Percentiles rank a stretch among this genome's conserved stretches.
Evolutionary conservation across 345 rosid genomes (phyloP).

Genomic region (Brassica carinata): DNA sequence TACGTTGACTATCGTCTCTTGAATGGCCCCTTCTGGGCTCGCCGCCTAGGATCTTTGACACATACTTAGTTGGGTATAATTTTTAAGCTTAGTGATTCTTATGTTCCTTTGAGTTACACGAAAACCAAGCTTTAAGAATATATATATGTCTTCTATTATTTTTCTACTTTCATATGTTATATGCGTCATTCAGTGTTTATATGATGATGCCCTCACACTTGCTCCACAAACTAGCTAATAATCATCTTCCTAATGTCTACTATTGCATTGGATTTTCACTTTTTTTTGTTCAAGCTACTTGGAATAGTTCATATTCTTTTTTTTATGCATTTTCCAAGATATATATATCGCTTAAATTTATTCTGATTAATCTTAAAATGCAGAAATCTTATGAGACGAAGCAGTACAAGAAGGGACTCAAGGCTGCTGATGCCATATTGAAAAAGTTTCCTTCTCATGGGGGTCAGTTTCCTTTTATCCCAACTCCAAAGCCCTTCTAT

Average conservation of each 20-base stretch:
- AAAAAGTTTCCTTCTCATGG: constrained; percentile 99
- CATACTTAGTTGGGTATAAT: neutral
- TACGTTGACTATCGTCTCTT: neutral
- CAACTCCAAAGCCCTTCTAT: neutral
- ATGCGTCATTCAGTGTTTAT: constrained; percentile 1
- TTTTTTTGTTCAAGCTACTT: neutral
- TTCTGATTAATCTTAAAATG: constrained; percentile 24
- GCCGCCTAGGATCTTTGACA: constrained; percentile 1
- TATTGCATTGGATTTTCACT: neutral
- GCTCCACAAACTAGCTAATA: neutral
- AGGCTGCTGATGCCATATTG: constrained; percentile 97
- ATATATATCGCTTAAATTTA: neutral
- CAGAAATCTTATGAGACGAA: constrained; percentile 99
- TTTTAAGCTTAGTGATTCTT: neutral
- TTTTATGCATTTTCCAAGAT: neutral
- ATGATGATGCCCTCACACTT: neutral
- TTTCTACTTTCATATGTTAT: constrained; percentile 13
- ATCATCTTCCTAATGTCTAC: too few relatives aligned
- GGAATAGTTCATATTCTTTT: neutral
- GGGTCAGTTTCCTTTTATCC: constrained; percentile 52
- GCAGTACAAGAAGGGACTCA: constrained; percentile 96
- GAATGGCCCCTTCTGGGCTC: neutral
- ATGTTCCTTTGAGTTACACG: neutral
- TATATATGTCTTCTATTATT: neutral
- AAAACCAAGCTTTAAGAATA: neutral